Evolutionary conservation across 1,139 yeast species (phyloP), one percentile per base, ranked within the genome.

Genomic region (Hansenula sp.): DNA sequence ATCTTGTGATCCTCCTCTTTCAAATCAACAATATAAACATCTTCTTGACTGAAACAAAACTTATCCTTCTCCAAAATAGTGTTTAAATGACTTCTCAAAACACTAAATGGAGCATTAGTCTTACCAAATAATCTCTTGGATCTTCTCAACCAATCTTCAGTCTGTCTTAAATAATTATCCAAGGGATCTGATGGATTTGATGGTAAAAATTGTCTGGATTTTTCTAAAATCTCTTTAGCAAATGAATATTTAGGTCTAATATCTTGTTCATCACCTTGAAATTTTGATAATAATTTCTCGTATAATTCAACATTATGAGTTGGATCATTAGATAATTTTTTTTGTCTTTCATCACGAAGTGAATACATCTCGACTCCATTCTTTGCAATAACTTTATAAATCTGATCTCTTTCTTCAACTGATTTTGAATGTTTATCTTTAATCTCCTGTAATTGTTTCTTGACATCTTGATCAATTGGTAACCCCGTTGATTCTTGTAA

Each of bases 111-210:
- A 8, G 64, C 66, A 44, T 59, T 55, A 2, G 61, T 59, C 42
- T 63, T 66, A 29, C 69, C 69, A 45, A 69, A 59, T 4, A 68
- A 45, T 25, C 60, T 58, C 44, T 65, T 64, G 21, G 79, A 63
- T 10, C 53, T 51, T 24, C 68, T 60, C 56, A 72, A 55, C 83
- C 85, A 79, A 2, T 58, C 58, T 38, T 71, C 76, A 6, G 67
- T 58, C 13, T 46, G 45, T 18, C 47, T 41, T 32, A 59, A 38
- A 28, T 55, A 49, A 37, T 38, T 37, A 17, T 45, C 69, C 39
- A 55, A 38, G 10, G 40, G 34, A 32, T 33, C 37, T 29, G 36
- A 22, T 16, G 36, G 26, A n/a, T 35, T 44, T 11, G 46, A 41
- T 6, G 43, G 38, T n/a, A 38, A 14, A 9, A 43, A 34, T 22